Evolutionary conservation across 2,329 filamentous ascomycete genomes (phyloP).

Genomic region (Botrytis squamosa): DNA sequence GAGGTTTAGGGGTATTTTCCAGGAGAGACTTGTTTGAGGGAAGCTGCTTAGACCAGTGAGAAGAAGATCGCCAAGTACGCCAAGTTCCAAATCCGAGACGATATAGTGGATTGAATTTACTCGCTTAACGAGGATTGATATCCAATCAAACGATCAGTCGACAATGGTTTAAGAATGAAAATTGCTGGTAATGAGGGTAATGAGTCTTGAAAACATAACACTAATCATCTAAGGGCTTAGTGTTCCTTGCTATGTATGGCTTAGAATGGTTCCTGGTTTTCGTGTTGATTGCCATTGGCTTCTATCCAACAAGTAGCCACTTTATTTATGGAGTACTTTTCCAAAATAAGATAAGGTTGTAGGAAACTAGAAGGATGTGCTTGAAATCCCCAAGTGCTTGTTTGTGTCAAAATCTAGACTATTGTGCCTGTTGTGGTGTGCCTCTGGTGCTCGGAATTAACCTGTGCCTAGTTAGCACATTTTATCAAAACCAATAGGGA

Average conservation of each 20-base stretch:
- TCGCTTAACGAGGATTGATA: not conserved
- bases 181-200: not conserved
- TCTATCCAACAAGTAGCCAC: not conserved
- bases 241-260: not conserved
- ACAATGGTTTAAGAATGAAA: not conserved
- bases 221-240: not conserved
- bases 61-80: constrained; percentile 10
- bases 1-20: constrained; percentile 7
- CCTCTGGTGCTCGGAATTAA: not conserved
- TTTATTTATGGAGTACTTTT: not conserved
- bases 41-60: constrained; percentile 7
- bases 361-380: not conserved
- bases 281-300: not conserved
- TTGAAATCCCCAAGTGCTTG: not conserved
- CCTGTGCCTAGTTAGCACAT: not conserved
- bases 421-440: not conserved
- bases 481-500: not conserved
- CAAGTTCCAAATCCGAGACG: constrained; percentile 14
- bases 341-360: not conserved
- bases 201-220: not conserved
- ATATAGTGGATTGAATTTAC: not conserved
- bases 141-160: not conserved
- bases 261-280: not conserved
- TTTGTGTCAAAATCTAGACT: constrained; percentile 4
- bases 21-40: constrained; percentile 12